phyloP scores from a whole-genome alignment of 129 eudicot genomes.

The Artemisia tridentata region DNA sequence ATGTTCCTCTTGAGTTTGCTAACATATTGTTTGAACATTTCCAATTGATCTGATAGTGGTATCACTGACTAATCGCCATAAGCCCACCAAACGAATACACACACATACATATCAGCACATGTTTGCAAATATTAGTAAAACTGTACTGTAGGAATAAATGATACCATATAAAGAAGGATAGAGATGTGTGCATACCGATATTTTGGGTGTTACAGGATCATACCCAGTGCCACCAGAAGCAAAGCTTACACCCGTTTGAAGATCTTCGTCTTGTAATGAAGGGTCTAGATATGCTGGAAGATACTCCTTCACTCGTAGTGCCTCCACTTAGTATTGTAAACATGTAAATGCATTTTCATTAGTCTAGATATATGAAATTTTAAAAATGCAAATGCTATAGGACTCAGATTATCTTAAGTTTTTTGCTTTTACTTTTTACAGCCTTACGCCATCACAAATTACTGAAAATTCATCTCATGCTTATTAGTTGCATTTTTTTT shows the following conservation, averaged over 20 bases:
- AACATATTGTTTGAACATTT: slow-evolving; percentile 45
- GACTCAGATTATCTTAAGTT: too few species aligned
- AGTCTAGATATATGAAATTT: too few species aligned
- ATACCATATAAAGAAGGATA: background rate
- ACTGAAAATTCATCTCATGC: too few species aligned
- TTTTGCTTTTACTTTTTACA: too few species aligned
- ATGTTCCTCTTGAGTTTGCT: slow-evolving; percentile 33
- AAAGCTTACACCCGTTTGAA: slow-evolving; percentile 31
- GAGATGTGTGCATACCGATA: slow-evolving; percentile 30
- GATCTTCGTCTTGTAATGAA: slow-evolving; percentile 38
- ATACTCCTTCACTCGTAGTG: slow-evolving; percentile 50
- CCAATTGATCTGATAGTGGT: slow-evolving; percentile 45
- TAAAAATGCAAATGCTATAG: too few species aligned
- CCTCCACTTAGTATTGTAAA: slow-evolving; percentile 38
- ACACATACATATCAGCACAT: background rate
- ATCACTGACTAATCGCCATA: slow-evolving; percentile 33
- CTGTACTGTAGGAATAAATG: background rate
- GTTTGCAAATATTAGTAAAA: background rate
- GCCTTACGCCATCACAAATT: too few species aligned
- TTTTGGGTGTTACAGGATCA: slow-evolving; percentile 53
- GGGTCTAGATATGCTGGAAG: slow-evolving; percentile 67
- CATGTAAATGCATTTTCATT: background rate
- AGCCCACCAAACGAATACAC: background rate
- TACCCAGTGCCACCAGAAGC: slow-evolving; percentile 54
- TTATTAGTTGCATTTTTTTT: too few species aligned